Conservation (phyloP, 2,329 filamentous ascomycete species). For the Coleophoma crateriformis region DNA sequence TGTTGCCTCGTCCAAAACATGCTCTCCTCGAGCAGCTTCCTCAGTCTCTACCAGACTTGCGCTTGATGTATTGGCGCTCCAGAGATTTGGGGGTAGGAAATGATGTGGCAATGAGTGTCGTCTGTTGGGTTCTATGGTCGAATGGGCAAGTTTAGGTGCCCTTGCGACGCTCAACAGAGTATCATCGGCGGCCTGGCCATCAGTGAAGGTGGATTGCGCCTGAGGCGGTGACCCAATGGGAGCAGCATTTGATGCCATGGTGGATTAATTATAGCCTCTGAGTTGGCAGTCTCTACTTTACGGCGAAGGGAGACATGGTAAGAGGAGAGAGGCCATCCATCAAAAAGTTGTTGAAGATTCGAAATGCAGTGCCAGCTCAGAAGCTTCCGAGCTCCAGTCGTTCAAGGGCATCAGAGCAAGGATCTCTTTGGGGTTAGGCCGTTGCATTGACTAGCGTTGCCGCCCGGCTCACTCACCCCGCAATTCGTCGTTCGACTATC, state of each 20-base stretch:
- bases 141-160: conserved; percentile 13
- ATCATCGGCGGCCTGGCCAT: background rate
- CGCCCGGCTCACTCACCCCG: too few relatives aligned
- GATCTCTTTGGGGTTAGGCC: background rate
- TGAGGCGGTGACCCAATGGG: background rate
- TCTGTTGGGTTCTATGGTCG: conserved; percentile 17
- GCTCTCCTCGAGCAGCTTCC: conserved; percentile 25
- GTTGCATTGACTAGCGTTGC: too few relatives aligned
- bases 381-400: background rate
- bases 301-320: conserved; percentile 13
- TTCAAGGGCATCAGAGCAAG: background rate
- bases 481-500: too few relatives aligned
- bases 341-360: background rate
- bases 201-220: background rate
- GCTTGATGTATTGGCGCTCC: conserved; percentile 24
- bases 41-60: conserved; percentile 27
- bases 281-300: conserved; percentile 16
- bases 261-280: background rate
- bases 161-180: conserved; percentile 3
- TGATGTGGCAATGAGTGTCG: conserved; percentile 25
- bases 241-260: background rate
- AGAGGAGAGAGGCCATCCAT: conserved; percentile 1
- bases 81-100: conserved; percentile 23
- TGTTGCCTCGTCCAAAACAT: conserved; percentile 45
- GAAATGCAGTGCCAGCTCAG: too few relatives aligned